Evolutionary conservation across 2,329 filamentous ascomycete genomes (phyloP), one percentile per base, ranked within the genome.

Genomic region (Fusarium brachygibbosum): DNA sequence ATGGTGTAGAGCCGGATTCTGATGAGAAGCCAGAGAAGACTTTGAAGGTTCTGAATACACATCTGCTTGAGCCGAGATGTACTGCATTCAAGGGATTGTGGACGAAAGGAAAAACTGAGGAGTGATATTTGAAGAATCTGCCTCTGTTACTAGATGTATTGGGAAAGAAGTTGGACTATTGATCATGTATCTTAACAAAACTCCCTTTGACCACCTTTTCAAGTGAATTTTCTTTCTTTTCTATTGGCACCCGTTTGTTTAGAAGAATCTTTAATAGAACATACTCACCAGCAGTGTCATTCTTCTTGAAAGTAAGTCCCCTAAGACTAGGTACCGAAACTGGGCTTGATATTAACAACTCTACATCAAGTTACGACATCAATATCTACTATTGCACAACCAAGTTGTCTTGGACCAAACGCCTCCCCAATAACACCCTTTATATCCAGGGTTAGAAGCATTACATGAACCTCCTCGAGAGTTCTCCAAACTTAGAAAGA

Each of bases 1-100:
- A 49, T 3, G 74, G 74, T 1, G 71, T 66, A 2, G 60, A 44
- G 19, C 57, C 69, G 11, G 68, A 54, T 8, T 44, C 57, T 23
- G 54, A 56, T 2, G 41, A 53, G 1, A 28, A 29, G 13, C 29
- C 51, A 6, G 42, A 46, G 0, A 41, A 64, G 28, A 37, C 46
- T 2, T 52, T 72, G 17, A n/a, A 28, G 11, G 44, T 66, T 25
- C 9, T 31, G 9, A 25, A 67, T 8, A 17, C 56, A 0, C 40
- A 45, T 9, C 2, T 14, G 1, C 4, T 69, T 31, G 72, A 75
- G n/a, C 35, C 41, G 2, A 46, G 63, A 12, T 74, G 72, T 3
- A n/a, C 51, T 6, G 5, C 44, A 10, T 63, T 67, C 8, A 41
- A 49, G 25, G 28, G 21, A 1, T 19, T 58, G 12, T 55, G 44